Base-by-base conservation (phyloP, 139 green algal genomes). In the Chlorella vulgaris region DNA sequence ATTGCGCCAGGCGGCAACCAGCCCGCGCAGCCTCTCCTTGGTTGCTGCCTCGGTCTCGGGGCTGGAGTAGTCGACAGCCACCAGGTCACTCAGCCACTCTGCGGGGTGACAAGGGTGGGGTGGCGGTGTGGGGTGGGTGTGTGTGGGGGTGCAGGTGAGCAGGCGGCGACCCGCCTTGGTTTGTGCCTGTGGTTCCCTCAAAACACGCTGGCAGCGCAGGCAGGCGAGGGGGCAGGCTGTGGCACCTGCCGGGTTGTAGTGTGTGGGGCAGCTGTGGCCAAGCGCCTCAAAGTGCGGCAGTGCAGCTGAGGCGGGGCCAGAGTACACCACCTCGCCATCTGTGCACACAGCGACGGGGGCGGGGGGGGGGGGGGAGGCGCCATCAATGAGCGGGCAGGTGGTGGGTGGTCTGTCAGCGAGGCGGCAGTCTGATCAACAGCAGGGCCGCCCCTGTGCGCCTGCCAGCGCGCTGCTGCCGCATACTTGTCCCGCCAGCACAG, bases 11-110 rank as follows among this genome's bases (percentile, higher is more conserved):
- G 67, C 38, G 3, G 51, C 69, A 24, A 42, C 42, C 69, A 43
- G 69, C 3, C 4, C 26, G 36, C 76, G 50, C 53, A 97, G 63
- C 2, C 93, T 78, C n/a, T 78, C 63, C 28, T 78, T 75, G 35
- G 80, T 88, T 7, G 84, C 83, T 0, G 53, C 80, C 84, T 94
- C 88, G 18, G 83, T 58, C 36, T 95, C 91, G 28, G 83, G 36
- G 40, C 62, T 89, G 36, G 86, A 88, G 62, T 87, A 88, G 84
- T 98, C 94, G 19, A 97, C 78, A 6, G 91, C 91, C 29, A 98
- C 93, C 28, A 97, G 88, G 87, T 99, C 95, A 10, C 94, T 92
- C 60, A 98, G 62, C 84, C 96, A 98, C 85, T 98, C 95, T 76
- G 42, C 29, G 24, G 53, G n/a, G 24, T 4, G 6, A 28, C 10